Conservation (phyloP, 768 basidiomycete species). For the Trichaptum fuscoviolaceum region DNA sequence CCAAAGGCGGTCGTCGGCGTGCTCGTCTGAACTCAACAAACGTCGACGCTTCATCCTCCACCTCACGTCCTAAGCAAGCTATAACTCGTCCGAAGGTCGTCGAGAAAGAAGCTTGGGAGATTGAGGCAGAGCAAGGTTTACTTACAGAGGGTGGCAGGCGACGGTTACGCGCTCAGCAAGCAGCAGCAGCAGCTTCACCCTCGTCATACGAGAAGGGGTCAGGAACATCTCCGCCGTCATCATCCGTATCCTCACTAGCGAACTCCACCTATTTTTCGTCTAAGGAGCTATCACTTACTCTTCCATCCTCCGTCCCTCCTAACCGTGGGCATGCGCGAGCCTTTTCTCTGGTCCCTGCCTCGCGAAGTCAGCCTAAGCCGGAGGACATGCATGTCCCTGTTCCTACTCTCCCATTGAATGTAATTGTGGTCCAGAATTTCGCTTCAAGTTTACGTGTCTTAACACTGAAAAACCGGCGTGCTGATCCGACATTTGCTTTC, state of each 20-base stretch:
- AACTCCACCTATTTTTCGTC: slow-evolving; percentile 58
- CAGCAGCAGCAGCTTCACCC: slow-evolving; percentile 26
- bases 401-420: slow-evolving; percentile 60
- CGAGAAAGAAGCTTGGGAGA: slow-evolving; percentile 72
- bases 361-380: slow-evolving; percentile 17
- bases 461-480: slow-evolving; percentile 55
- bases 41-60: slow-evolving; percentile 7
- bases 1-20: slow-evolving; percentile 20
- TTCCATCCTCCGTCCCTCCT: slow-evolving; percentile 57
- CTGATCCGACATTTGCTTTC: slow-evolving; percentile 59
- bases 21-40: slow-evolving; percentile 13
- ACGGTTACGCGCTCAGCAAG: slow-evolving; percentile 53
- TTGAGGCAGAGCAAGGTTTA: slow-evolving; percentile 71
- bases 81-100: slow-evolving; percentile 26
- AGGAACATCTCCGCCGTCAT: neutral
- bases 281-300: slow-evolving; percentile 50
- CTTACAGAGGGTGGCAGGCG: slow-evolving; percentile 70
- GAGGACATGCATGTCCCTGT: slow-evolving; percentile 54
- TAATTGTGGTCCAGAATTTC: slow-evolving; percentile 57
- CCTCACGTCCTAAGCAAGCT: slow-evolving; percentile 9
- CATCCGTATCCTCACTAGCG: slow-evolving; percentile 33
- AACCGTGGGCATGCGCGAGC: slow-evolving; percentile 55
- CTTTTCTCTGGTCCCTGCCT: slow-evolving; percentile 45
- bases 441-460: slow-evolving; percentile 54
- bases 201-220: neutral